Evolutionary conservation across 306 rosid genomes (phyloP).

Genomic region (Quercus ilex): DNA sequence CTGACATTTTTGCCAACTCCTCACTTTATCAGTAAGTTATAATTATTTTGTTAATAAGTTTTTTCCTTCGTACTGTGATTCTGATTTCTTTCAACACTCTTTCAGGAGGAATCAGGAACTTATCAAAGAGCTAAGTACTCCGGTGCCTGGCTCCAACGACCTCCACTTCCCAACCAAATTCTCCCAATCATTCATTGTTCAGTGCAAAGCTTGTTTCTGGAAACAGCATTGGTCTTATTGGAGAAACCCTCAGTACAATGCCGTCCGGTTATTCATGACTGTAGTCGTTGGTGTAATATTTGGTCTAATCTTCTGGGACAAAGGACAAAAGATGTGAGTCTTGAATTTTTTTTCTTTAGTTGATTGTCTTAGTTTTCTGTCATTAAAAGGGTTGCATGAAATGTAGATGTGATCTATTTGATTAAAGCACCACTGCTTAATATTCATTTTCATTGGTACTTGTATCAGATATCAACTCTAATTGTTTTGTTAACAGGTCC

Average conservation of each 20-base stretch:
- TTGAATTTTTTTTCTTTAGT: neutral
- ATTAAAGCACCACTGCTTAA: neutral
- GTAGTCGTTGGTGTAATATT: slow-evolving; percentile 39
- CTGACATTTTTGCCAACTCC: slow-evolving; percentile 53
- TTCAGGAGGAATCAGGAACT: slow-evolving; percentile 60
- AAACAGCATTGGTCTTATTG: slow-evolving; percentile 79
- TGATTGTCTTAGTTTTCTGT: neutral
- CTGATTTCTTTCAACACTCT: neutral
- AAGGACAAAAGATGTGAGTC: slow-evolving; percentile 49
- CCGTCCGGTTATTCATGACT: slow-evolving; percentile 44
- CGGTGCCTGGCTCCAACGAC: slow-evolving; percentile 53
- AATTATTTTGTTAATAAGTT: neutral
- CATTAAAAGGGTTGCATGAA: neutral
- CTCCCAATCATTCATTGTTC: slow-evolving; percentile 49
- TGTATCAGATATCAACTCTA: neutral
- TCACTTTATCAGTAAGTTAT: slow-evolving; percentile 46
- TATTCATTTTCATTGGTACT: neutral
- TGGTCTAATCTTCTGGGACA: slow-evolving; percentile 61
- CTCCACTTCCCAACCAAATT: slow-evolving; percentile 62
- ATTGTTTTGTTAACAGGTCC: slow-evolving; percentile 27
- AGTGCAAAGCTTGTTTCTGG: slow-evolving; percentile 82
- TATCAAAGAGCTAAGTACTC: slow-evolving; percentile 50
- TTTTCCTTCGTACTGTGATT: neutral
- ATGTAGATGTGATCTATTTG: neutral
- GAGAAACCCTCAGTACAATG: slow-evolving; percentile 64